Percentiles rank a stretch among this genome's conserved stretches.
phyloP scores from a whole-genome alignment of 2,329 filamentous ascomycete genomes.

The Didymella arachidicola region DNA sequence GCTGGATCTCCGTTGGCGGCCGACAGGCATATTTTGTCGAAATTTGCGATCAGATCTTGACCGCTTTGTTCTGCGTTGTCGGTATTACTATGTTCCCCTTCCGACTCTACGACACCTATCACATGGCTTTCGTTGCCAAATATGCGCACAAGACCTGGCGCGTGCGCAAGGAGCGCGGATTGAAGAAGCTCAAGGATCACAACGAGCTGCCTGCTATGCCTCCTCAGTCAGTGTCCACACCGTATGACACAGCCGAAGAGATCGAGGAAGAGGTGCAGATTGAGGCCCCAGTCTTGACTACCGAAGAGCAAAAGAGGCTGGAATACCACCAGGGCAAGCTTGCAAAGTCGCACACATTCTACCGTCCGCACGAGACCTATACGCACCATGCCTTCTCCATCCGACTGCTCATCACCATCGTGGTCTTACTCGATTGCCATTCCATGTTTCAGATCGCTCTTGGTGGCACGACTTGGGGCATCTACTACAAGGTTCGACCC shows the following conservation, averaged over 20 bases:
- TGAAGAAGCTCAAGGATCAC: slow-evolving; percentile 70
- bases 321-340: slow-evolving; percentile 81
- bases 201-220: slow-evolving; percentile 68
- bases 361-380: slow-evolving; percentile 86
- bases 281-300: slow-evolving; percentile 67
- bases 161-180: slow-evolving; percentile 65
- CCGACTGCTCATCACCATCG: slow-evolving; percentile 74
- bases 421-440: slow-evolving; percentile 79
- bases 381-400: slow-evolving; percentile 84
- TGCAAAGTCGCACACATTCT: slow-evolving; percentile 83
- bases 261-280: slow-evolving; percentile 22
- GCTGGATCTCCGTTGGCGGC: slow-evolving; percentile 82
- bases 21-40: slow-evolving; percentile 69
- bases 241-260: slow-evolving; percentile 52
- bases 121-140: slow-evolving; percentile 80
- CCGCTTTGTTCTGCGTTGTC: slow-evolving; percentile 68
- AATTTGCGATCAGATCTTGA: slow-evolving; percentile 64
- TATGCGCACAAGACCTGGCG: slow-evolving; percentile 73
- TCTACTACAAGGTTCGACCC: slow-evolving; percentile 73
- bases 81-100: slow-evolving; percentile 73
- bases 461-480: slow-evolving; percentile 80
- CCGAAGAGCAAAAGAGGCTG: slow-evolving; percentile 71
- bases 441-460: slow-evolving; percentile 81
- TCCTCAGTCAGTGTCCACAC: slow-evolving; percentile 44
- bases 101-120: slow-evolving; percentile 81